Evolutionary conservation across 306 rosid species (phyloP).

Genomic region (Astragalus glycyphyllos): DNA sequence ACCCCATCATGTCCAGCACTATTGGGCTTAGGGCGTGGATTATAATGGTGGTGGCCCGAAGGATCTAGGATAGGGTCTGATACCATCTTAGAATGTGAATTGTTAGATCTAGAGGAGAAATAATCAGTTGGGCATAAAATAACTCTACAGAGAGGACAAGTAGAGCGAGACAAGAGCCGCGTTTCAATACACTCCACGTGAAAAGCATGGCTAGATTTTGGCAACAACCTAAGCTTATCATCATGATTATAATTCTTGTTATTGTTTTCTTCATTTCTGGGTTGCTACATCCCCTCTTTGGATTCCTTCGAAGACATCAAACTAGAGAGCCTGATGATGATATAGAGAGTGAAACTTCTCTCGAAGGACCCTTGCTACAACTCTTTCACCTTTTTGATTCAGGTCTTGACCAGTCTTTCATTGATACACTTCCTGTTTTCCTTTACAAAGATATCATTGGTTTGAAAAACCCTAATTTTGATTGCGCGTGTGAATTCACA

Average conservation of each 20-base stretch:
- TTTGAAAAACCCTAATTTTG: slow-evolving; percentile 85
- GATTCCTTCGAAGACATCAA: slow-evolving; percentile 74
- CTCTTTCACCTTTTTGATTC: too few species aligned
- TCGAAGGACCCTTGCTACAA: slow-evolving; percentile 94
- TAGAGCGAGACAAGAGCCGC: slow-evolving; percentile 94
- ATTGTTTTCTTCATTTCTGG: slow-evolving; percentile 92
- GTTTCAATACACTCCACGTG: slow-evolving; percentile 94
- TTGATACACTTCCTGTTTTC: slow-evolving; percentile 87
- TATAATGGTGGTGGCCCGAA: too few species aligned
- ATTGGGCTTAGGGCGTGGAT: too few species aligned
- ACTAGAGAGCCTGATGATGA: too few species aligned
- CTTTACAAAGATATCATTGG: slow-evolving; percentile 82
- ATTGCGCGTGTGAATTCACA: slow-evolving; percentile 97
- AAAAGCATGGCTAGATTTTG: slow-evolving; percentile 95
- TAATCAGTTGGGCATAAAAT: too few species aligned
- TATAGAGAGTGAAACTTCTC: slow-evolving; percentile 68
- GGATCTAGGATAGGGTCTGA: too few species aligned
- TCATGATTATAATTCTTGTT: slow-evolving; percentile 77
- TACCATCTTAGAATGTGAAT: too few species aligned
- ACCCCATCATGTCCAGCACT: too few species aligned
- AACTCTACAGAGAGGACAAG: too few species aligned
- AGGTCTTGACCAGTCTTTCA: too few species aligned
- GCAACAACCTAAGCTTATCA: slow-evolving; percentile 84
- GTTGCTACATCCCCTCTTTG: slow-evolving; percentile 84
- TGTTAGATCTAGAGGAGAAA: too few species aligned